Base-by-base conservation (phyloP, 2,329 filamentous ascomycete species). In the Claviceps pusilla region DNA sequence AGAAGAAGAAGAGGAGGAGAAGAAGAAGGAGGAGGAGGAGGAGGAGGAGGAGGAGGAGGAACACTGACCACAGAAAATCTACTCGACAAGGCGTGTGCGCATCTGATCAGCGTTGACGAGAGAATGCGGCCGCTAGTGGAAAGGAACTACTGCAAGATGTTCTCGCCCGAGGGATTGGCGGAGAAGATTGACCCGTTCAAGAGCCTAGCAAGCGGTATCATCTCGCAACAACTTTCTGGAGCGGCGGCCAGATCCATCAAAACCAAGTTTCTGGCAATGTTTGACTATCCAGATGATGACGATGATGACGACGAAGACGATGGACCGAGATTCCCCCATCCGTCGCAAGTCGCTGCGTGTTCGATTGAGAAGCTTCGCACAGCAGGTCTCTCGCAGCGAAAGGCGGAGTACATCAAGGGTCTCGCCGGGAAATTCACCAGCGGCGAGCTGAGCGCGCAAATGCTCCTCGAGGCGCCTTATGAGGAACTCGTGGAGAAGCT, bases 151-250 rank as follows among this genome's bases (percentile, higher is more conserved):
- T 97, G 91, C 68, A 77, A 76, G 54, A 71, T 93, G 16, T 97
- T 97, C 70, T 86, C 83, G 1, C 79, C 88, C 0, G 83, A 86
- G 58, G 89, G 89, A 0, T 72, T 97, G n/a, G 80, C 84, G 33
- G 89, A 96, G 68, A 76, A 81, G 59, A 80, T 96, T 57, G 89
- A 97, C 68, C 93, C 93, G 0, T 98, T 96, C 64, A 84, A 86
- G 61, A 83, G 81, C 55, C 76, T 98, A 39, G 78, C 81, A 43
- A 90, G 85, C 67, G 86, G 89, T 52, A 96, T 98, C 65, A 95
- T 97, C 62, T 89, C 88, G 53, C 93, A 97, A 70, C 93, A 98
- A 72, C 91, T 98, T 24, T 95, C 89, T 0, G 89, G 91, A 19
- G 89, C 89, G 6, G 93, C 93, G 0, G 93, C 93, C 12, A 85